Evolutionary conservation across 164 flowering plant genomes (phyloP), one percentile per base, ranked within the genome.

Genomic region (Liquidambar formosana): DNA sequence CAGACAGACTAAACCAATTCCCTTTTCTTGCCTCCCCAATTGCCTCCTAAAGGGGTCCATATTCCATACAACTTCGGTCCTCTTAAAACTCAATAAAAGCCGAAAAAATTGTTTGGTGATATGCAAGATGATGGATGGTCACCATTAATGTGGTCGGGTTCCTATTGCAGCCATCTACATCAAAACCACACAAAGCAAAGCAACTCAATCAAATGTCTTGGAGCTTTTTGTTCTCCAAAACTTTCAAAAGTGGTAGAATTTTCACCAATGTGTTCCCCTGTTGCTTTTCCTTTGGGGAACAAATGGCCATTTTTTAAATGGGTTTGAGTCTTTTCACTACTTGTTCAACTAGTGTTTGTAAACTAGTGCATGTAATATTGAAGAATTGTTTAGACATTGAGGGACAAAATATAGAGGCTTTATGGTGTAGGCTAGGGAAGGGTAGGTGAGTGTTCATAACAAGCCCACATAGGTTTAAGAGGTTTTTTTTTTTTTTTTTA

Each of bases 241-340:
- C 58, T 54, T 64, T 26, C 21, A 51, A 68, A 65, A 73, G 69
- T 26, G 19, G 33, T 70, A 41, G 43, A 38, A 54, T 72, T 61
- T 66, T 60, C 56, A 44, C 6, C 48, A 19, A 48, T 27, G 33
- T 75, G 83, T 67, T 68, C 71, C 77, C 73, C 45, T 48, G 60
- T 56, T 71, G 78, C 67, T 68, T 45, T 74, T 47, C 47, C 74
- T 81, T 72, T 78, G 53, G 38, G 82, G 66, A 75, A 76, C 84
- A 68, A 64, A 63, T 28, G 27, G n/a, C 10, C 73, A 63, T 61
- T 54, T 54, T 65, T 57, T 3, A 16, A 51, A 18, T 33, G 41
- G 23, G 59, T 58, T 47, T 16, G n/a, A 56, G 28, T 26, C 47
- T 71, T 6, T 56, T 27, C 9, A 53, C 19, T 57, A 52, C 43